phyloP scores from a whole-genome alignment of 1,139 yeast genomes.

The Pichia sp. region DNA sequence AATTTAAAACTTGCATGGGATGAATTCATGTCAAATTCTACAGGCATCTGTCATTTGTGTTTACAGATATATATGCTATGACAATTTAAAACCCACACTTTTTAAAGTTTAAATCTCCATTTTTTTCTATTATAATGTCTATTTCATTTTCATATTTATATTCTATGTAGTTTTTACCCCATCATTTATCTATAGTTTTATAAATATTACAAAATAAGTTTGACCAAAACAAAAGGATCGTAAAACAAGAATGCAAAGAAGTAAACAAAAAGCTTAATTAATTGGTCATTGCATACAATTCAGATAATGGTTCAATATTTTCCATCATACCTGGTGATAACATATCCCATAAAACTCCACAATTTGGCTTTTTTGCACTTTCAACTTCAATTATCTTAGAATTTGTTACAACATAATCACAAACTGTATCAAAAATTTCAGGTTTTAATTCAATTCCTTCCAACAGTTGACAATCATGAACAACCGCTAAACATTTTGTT shows the following conservation, averaged over 20 bases:
- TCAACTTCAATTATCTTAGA: slow-evolving; percentile 17
- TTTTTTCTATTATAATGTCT: no score
- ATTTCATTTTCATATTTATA: no score
- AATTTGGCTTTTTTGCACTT: slow-evolving; percentile 22
- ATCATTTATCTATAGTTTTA: no score
- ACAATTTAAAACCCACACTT: no score
- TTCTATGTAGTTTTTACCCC: no score
- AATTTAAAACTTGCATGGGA: no score
- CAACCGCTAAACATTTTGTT: slow-evolving; percentile 26
- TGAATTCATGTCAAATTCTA: no score
- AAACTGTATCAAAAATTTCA: slow-evolving; percentile 28
- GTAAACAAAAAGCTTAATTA: not conserved
- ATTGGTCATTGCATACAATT: slow-evolving; percentile 11
- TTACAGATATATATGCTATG: no score
- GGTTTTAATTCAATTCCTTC: slow-evolving; percentile 23
- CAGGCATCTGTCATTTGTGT: no score
- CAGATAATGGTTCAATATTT: slow-evolving; percentile 26
- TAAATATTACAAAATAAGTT: no score
- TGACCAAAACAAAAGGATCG: no score
- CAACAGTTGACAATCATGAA: slow-evolving; percentile 27
- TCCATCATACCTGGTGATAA: slow-evolving; percentile 24
- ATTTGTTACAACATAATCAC: slow-evolving; percentile 26
- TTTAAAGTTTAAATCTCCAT: no score
- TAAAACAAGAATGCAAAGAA: not conserved
- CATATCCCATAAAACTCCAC: slow-evolving; percentile 26